Base-by-base conservation (phyloP, 768 basidiomycete genomes). In the Kwoniella dendrophila region DNA sequence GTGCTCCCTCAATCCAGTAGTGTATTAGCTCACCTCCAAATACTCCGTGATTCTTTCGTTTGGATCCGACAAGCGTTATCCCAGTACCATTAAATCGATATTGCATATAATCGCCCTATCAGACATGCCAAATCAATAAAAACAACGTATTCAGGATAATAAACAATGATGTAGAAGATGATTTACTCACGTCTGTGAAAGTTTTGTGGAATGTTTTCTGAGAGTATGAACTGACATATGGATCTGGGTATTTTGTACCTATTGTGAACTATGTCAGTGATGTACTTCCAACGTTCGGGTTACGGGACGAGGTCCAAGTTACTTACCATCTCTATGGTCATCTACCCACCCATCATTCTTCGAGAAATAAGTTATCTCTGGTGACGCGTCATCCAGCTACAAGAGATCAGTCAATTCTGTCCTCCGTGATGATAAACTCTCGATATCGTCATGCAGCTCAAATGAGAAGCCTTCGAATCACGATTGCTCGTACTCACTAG, bases 21-120 rank as follows among this genome's bases (percentile, higher is more conserved):
- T n/a, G n/a, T n/a, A n/a, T n/a, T n/a, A n/a, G n/a, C 59, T 45
- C 40, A 60, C 59, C 49, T 11, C 52, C 52, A 50, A 63, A 68
- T n/a, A 43, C 49, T 3, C 71, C 71, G 45, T 72, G 71, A 62
- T 72, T 72, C 12, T 4, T 5, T 20, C 68, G 36, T 26, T 65
- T 68, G 4, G 63, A 48, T 10, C 71, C 71, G 49, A 58, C 68
- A 3, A 70, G 47, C 27, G 62, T 63, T 1, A 70, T 50, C 16
- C 60, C 66, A 2, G 66, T 60, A 4, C 71, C 71, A 43, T 70
- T 70, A 59, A 70, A 70, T 24, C 24, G 58, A n/a, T 68, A 45
- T 22, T 51, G 32, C 55, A 69, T 63, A 26, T 34, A 50, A 49
- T 73, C 68, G 20, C 66, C 71, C 69, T 71, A 30, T 1, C 8